Percentiles rank a stretch among this genome's conserved stretches.
Conservation (phyloP, 768 basidiomycete genomes). For the Strobilomyces confusus region DNA sequence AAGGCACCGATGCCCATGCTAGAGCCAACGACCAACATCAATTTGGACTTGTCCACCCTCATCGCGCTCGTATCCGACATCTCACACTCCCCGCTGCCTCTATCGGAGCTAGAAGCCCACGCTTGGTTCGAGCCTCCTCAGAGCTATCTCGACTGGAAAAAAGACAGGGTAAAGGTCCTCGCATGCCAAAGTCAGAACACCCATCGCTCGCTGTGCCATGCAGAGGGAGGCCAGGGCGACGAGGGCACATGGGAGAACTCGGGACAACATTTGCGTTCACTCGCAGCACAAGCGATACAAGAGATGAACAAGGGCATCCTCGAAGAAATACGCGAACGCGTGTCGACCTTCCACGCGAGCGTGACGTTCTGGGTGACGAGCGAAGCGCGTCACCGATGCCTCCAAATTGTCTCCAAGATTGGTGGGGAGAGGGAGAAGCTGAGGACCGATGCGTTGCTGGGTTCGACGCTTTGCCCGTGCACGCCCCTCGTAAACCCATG, state of each 20-base stretch:
- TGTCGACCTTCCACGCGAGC: constrained; percentile 17
- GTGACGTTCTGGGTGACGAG: constrained; percentile 77
- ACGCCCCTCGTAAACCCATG: constrained; percentile 10
- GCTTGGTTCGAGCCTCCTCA: constrained; percentile 59
- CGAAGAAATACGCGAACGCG: constrained; percentile 55
- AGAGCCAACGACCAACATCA: constrained; percentile 57
- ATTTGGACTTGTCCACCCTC: constrained; percentile 80
- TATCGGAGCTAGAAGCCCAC: constrained; percentile 51
- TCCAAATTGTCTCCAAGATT: constrained; percentile 77
- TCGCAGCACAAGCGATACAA: constrained; percentile 67
- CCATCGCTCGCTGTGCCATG: background rate
- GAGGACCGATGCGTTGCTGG: constrained; percentile 61
- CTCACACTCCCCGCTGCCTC: constrained; percentile 38
- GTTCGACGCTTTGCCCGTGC: constrained; percentile 10
- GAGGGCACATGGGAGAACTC: too few relatives aligned
- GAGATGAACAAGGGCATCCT: constrained; percentile 66
- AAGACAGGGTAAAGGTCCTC: constrained; percentile 11
- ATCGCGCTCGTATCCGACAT: constrained; percentile 83
- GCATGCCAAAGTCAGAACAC: background rate
- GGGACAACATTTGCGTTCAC: constrained; percentile 49
- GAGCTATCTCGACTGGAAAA: constrained; percentile 61
- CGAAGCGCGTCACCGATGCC: constrained; percentile 69
- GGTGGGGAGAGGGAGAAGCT: constrained; percentile 66
- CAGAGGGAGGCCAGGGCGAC: background rate
- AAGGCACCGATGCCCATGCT: constrained; percentile 15